These are phyloP conservation scores for Cadophora sp. DNA, from an alignment of 2,329 filamentous ascomycete genomes.

Conservation along the genomic window DNA sequence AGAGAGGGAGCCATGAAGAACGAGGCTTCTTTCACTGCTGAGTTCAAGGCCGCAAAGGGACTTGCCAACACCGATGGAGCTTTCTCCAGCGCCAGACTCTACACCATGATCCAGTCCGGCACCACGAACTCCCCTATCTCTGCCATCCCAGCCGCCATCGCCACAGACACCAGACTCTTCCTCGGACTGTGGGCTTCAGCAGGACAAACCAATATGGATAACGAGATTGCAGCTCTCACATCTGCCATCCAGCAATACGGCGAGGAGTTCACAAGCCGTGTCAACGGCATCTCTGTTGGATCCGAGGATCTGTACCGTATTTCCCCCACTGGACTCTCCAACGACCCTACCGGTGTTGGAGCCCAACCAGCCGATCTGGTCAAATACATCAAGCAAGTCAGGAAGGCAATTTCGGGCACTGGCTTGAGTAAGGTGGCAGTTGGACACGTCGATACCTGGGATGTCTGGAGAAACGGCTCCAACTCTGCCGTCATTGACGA, in stretches of 20 bases:
- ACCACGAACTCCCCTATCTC: constrained; percentile 57
- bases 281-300: constrained; percentile 83
- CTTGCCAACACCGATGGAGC: constrained; percentile 66
- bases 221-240: constrained; percentile 76
- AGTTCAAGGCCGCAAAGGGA: constrained; percentile 69
- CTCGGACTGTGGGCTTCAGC: constrained; percentile 75
- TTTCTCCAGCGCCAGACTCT: constrained; percentile 73
- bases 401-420: constrained; percentile 67
- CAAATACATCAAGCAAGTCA: constrained; percentile 73
- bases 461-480: constrained; percentile 72
- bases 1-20: constrained; percentile 63
- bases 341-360: constrained; percentile 52
- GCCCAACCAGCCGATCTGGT: constrained; percentile 65
- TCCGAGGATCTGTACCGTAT: constrained; percentile 84
- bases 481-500: constrained; percentile 73
- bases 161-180: constrained; percentile 76
- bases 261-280: constrained; percentile 64
- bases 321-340: constrained; percentile 57
- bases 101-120: constrained; percentile 56
- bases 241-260: constrained; percentile 73
- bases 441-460: constrained; percentile 91
- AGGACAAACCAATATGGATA: constrained; percentile 60
- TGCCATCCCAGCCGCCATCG: constrained; percentile 82
- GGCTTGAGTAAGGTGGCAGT: constrained; percentile 62
- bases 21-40: constrained; percentile 68